These are phyloP conservation scores for Lichtheimia hyalospora DNA, from an alignment of 371 early-diverging fungal genomes.

Conservation along the genomic window DNA sequence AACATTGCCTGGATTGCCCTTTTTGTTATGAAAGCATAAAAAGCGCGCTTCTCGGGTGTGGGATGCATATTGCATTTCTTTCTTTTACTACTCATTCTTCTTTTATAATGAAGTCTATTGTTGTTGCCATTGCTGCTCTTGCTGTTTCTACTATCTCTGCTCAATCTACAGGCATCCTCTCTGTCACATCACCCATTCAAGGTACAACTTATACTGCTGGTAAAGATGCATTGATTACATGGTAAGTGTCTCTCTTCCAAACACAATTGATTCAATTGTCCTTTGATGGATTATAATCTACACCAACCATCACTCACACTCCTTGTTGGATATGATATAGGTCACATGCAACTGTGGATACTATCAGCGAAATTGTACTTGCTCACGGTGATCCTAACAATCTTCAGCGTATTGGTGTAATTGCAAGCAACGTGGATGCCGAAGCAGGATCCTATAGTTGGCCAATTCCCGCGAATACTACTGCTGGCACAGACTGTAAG, in stretches of 20 bases:
- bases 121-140: constrained; percentile 22
- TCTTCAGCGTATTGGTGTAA: constrained; percentile 17
- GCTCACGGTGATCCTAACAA: constrained; percentile 22
- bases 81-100: neutral
- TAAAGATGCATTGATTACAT: constrained; percentile 11
- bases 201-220: constrained; percentile 17
- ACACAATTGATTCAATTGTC: too few relatives aligned
- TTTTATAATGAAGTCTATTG: constrained; percentile 21
- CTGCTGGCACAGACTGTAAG: constrained; percentile 25
- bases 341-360: constrained; percentile 20
- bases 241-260: constrained; percentile 1
- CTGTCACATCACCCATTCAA: constrained; percentile 15
- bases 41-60: neutral
- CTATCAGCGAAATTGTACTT: constrained; percentile 24
- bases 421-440: constrained; percentile 21
- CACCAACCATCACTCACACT: neutral
- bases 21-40: neutral
- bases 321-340: constrained; percentile 5
- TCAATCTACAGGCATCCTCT: constrained; percentile 9
- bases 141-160: constrained; percentile 17
- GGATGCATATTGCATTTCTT: neutral
- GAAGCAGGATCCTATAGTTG: constrained; percentile 14
- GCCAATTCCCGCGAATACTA: constrained; percentile 25
- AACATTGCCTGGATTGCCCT: neutral
- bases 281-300: neutral